phyloP scores from a whole-genome alignment of 306 rosid genomes.

The Ormosia semicastrata region DNA sequence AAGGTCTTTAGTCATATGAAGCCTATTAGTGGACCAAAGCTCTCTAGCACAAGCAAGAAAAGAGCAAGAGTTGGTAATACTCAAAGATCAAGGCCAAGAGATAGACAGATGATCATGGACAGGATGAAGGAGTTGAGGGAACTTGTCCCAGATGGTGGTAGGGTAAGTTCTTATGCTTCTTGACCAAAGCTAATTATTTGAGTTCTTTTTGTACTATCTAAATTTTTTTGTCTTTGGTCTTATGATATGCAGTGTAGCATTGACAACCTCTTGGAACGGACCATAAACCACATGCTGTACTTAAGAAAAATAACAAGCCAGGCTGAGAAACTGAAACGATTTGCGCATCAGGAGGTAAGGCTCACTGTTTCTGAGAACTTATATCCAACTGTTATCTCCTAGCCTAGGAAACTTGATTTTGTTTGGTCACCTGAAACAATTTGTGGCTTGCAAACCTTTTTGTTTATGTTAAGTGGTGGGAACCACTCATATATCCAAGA shows the following conservation, averaged over 20 bases:
- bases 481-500: too few relatives aligned
- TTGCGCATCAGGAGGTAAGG: constrained; percentile 49
- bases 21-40: constrained; percentile 39
- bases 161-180: constrained; percentile 43
- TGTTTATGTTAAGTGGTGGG: not conserved
- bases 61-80: constrained; percentile 37
- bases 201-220: not conserved
- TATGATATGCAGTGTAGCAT: constrained; percentile 79
- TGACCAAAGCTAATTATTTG: not conserved
- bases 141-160: constrained; percentile 80
- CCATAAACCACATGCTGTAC: constrained; percentile 77
- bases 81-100: constrained; percentile 75
- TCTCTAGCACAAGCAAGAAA: constrained; percentile 35
- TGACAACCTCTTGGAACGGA: constrained; percentile 78
- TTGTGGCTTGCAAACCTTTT: not conserved
- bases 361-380: not conserved
- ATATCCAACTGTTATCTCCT: not conserved
- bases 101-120: constrained; percentile 90
- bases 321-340: constrained; percentile 64
- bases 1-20: constrained; percentile 18
- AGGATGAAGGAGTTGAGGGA: constrained; percentile 89
- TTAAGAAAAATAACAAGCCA: constrained; percentile 59
- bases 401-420: not conserved
- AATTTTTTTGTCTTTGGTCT: not conserved
- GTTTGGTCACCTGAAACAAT: not conserved